Evolutionary conservation across 2,329 filamentous ascomycete genomes (phyloP), one percentile per base, ranked within the genome.

Genomic region (Nectriaceae sp.): DNA sequence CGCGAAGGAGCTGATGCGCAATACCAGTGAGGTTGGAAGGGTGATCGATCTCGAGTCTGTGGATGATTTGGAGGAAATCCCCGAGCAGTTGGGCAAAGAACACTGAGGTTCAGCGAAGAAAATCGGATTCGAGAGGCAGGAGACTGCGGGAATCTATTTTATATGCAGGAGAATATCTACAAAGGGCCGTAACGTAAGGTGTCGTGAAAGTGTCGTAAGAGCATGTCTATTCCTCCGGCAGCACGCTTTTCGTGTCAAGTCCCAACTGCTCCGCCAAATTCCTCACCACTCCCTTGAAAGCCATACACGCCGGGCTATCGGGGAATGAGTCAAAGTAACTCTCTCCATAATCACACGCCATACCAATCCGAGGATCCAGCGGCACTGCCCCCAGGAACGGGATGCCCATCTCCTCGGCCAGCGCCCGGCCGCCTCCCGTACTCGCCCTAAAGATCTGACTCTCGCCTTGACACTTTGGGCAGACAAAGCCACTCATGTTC

Each of bases 401-500:
- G 13, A 99, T 88, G 2, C 80, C 82, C 79, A 93, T 90, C 69
- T 97, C 93, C 66, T 87, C 78, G 2, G 94, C 93, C 56, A 99
- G 70, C 36, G 82, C 84, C 47, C 79, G 78, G 2, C 89, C 94
- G 18, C 95, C 94, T 8, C 94, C 94, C 1, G 94, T 99, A 10
- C 89, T 95, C 11, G 94, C 85, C 59, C 84, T 81, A 75, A 99
- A 99, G 42, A 99, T 96, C 67, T 96, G 84, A 62, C 80, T 87
- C 66, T 84, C 76, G 57, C 91, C 85, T 46, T 84, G 89, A 71
- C 94, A 99, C 47, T 89, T 93, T 10, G 92, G 92, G 65, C 94
- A 99, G 44, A 99, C 92, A 61, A 97, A 99, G 3, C 91, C 90
- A 49, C 87, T 90, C 94, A 99, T 99, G 66, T 99, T 99, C 76